Evolutionary conservation across 352 stramenopile genomes (phyloP).

Genomic region (Phytopythium oedochilum): DNA sequence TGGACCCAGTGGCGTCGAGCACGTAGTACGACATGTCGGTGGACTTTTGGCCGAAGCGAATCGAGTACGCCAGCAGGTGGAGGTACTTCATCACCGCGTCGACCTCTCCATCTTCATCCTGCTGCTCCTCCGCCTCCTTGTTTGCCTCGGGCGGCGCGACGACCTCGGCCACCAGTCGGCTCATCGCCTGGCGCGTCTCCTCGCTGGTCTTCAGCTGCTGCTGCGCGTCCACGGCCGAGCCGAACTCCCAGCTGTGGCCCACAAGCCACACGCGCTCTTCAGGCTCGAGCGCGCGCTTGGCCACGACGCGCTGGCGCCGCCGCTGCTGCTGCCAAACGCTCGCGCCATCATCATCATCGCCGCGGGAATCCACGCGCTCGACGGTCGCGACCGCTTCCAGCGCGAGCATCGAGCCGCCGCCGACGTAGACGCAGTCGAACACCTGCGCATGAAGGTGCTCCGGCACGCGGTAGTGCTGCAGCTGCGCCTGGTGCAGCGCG

Average conservation of each 20-base stretch:
- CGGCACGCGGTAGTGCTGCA: slow-evolving; percentile 35
- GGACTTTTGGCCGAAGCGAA: slow-evolving; percentile 34
- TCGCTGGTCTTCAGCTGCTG: slow-evolving; percentile 15
- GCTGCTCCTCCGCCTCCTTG: slow-evolving; percentile 5
- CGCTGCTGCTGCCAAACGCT: slow-evolving; percentile 1
- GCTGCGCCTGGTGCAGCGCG: slow-evolving; percentile 29
- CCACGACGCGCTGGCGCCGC: slow-evolving; percentile 19
- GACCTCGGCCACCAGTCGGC: background rate
- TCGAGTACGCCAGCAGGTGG: slow-evolving; percentile 41
- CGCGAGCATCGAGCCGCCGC: slow-evolving; percentile 10
- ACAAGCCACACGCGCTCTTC: slow-evolving; percentile 20
- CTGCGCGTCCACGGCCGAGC: slow-evolving; percentile 31
- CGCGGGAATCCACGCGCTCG: background rate
- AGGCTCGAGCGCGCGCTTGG: slow-evolving; percentile 7
- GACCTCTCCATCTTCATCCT: slow-evolving; percentile 18
- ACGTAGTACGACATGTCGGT: slow-evolving; percentile 53
- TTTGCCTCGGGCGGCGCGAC: slow-evolving; percentile 2
- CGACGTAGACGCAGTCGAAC: slow-evolving; percentile 26
- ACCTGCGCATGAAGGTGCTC: slow-evolving; percentile 23
- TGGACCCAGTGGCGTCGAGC: slow-evolving; percentile 32
- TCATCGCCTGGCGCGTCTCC: background rate
- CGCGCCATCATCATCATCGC: background rate
- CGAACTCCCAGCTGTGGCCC: slow-evolving; percentile 32
- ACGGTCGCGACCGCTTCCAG: slow-evolving; percentile 17
- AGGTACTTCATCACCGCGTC: slow-evolving; percentile 27